Evolutionary conservation across 2,329 filamentous ascomycete species (phyloP).

Genomic region (Aspergillus fumigatiaffinis): DNA sequence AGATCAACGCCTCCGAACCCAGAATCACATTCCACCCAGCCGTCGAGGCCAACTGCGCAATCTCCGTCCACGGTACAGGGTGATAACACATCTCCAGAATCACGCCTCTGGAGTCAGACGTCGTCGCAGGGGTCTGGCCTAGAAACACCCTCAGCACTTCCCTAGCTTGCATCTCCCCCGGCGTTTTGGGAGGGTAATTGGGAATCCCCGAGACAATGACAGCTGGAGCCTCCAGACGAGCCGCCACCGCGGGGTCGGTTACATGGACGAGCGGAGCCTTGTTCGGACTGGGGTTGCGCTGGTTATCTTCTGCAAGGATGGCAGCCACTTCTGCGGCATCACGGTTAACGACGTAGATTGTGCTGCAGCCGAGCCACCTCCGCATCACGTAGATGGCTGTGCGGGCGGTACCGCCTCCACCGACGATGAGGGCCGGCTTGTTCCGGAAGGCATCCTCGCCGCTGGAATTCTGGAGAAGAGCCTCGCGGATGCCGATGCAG

Average conservation of each 20-base stretch:
- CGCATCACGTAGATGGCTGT: constrained; percentile 72
- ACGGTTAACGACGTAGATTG: constrained; percentile 74
- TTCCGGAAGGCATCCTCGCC: constrained; percentile 32
- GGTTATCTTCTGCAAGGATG: constrained; percentile 61
- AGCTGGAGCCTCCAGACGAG: constrained; percentile 54
- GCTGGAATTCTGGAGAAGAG: constrained; percentile 56
- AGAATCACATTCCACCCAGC: constrained; percentile 70
- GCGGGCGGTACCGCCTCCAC: constrained; percentile 74
- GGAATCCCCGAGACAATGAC: constrained; percentile 73
- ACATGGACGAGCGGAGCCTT: constrained; percentile 57
- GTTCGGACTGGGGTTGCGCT: constrained; percentile 45
- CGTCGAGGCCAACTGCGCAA: constrained; percentile 58
- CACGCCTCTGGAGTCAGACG: constrained; percentile 53
- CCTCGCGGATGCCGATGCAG: constrained; percentile 71
- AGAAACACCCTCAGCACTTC: constrained; percentile 45
- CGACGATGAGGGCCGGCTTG: constrained; percentile 67
- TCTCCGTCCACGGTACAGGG: constrained; percentile 63
- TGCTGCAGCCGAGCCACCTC: constrained; percentile 63
- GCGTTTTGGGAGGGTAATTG: constrained; percentile 66
- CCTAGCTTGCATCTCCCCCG: constrained; percentile 59
- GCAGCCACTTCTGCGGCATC: constrained; percentile 63
- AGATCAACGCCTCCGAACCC: constrained; percentile 73
- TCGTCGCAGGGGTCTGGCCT: constrained; percentile 10
- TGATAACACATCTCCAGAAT: constrained; percentile 84
- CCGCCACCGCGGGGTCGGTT: constrained; percentile 57